phyloP scores from a whole-genome alignment of 176 grass and related monocot genomes.

The Oryza glaberrima region DNA sequence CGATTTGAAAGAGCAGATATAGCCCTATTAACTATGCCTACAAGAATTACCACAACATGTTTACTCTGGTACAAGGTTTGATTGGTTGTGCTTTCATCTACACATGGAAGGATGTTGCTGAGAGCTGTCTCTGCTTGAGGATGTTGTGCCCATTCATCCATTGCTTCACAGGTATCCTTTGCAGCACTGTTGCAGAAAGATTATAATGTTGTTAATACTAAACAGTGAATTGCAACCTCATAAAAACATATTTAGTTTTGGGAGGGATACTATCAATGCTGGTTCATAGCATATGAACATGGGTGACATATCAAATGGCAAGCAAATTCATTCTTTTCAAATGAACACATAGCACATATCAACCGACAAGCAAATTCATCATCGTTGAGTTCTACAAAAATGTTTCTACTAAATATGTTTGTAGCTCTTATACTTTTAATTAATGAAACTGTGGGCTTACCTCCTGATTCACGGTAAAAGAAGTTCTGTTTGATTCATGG shows the following conservation, averaged over 20 bases:
- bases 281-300: background rate
- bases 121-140: constrained; percentile 88
- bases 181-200: constrained; percentile 53
- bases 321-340: constrained; percentile 2
- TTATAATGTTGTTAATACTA: constrained; percentile 32
- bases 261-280: background rate
- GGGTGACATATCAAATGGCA: background rate
- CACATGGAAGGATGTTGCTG: constrained; percentile 88
- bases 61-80: constrained; percentile 91
- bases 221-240: background rate
- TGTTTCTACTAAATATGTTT: background rate
- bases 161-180: constrained; percentile 78
- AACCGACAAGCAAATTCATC: background rate
- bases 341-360: background rate
- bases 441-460: background rate
- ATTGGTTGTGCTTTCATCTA: constrained; percentile 83
- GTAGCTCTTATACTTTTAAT: background rate
- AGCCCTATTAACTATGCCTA: constrained; percentile 72
- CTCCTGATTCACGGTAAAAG: background rate
- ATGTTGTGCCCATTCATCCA: constrained; percentile 85
- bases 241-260: constrained; percentile 1
- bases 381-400: background rate
- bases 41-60: constrained; percentile 70
- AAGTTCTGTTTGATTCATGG: constrained; percentile 33
- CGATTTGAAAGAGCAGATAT: constrained; percentile 71